Percentiles rank a stretch among this genome's conserved stretches.
Conservation (phyloP, 768 basidiomycete species). For the Neoboletus magnificus region DNA sequence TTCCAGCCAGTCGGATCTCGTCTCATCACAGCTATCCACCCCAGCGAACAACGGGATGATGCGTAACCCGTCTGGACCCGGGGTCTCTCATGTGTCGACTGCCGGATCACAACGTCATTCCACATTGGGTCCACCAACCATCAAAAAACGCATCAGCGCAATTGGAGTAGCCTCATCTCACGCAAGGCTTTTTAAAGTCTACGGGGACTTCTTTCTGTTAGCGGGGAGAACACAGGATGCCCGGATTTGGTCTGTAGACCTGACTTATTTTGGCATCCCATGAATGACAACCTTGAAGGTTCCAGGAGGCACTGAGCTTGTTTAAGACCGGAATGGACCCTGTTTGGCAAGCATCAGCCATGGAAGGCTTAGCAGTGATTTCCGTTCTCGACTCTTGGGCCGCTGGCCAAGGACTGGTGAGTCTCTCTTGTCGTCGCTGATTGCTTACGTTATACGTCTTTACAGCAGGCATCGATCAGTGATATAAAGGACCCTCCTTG, state of each 20-base stretch:
- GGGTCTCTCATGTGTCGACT: constrained; percentile 15
- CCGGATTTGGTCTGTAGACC: constrained; percentile 59
- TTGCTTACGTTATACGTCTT: constrained; percentile 4
- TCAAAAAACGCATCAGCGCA: constrained; percentile 60
- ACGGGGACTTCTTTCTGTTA: constrained; percentile 85
- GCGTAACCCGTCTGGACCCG: constrained; percentile 50
- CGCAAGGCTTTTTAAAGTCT: constrained; percentile 82
- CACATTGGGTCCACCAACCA: constrained; percentile 40
- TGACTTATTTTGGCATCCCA: constrained; percentile 5
- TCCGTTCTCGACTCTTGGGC: constrained; percentile 84
- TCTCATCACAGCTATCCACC: constrained; percentile 17
- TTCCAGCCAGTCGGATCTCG: constrained; percentile 57
- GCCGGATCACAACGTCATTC: constrained; percentile 45
- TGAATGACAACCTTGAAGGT: constrained; percentile 48
- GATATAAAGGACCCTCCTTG: constrained; percentile 69
- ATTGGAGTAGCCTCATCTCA: constrained; percentile 73
- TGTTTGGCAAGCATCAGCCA: constrained; percentile 84
- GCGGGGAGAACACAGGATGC: constrained; percentile 86
- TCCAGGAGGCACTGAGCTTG: constrained; percentile 77
- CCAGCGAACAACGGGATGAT: constrained; percentile 38
- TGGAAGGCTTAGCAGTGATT: constrained; percentile 82
- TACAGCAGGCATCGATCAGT: constrained; percentile 53
- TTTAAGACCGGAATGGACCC: constrained; percentile 73
- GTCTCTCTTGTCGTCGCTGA: constrained; percentile 28
- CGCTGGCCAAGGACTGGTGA: constrained; percentile 64